Evolutionary conservation across 228 moss, liverwort and hornwort genomes (phyloP), one percentile per base, ranked within the genome.

Genomic region (Sphagnum magellanicum): DNA sequence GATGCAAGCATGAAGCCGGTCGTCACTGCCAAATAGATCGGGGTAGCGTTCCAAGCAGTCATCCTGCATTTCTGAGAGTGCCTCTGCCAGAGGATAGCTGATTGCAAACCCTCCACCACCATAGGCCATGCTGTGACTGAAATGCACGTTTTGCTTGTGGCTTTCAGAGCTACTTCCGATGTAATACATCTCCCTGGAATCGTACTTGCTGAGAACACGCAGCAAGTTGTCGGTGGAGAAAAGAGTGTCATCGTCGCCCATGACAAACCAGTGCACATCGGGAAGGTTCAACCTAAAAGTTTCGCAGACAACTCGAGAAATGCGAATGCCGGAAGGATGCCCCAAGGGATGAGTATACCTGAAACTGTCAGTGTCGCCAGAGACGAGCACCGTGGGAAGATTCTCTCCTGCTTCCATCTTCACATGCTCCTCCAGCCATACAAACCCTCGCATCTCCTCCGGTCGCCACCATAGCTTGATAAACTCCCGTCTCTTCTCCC

Each of bases 201-300:
- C 97, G 72, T 98, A 98, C 80, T 91, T 98, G 83, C 84, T 87
- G 71, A 98, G 71, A 5, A 87, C 85, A 4, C 78, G 88, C 48
- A 98, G 79, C 70, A 98, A 80, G 73, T 98, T 98, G 13, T 93
- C 85, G 17, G 90, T 85, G 77, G 91, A 91, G 67, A 93, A 98
- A 74, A 98, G 58, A 57, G 93, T 98, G 75, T 98, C 97, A 52
- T 98, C 97, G 64, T 98, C 97, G 0, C 97, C 93, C 97, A 98
- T 98, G 66, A 98, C 93, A 67, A 92, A 93, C 97, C 97, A 98
- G 52, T 91, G 83, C 68, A 93, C 97, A 71, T 89, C 75, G 16
- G 90, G 87, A 0, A 93, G 77, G 4, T 80, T 74, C 51, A 98
- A 52, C 9, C 93, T 81, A 60, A 90, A 93, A 0, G 90, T 89